A percentile compares a stretch with the other conserved stretches of the same genome.
These are phyloP conservation scores for Ophiostoma quercus DNA, from an alignment of 2,329 filamentous ascomycete genomes.

Conservation along the genomic window DNA sequence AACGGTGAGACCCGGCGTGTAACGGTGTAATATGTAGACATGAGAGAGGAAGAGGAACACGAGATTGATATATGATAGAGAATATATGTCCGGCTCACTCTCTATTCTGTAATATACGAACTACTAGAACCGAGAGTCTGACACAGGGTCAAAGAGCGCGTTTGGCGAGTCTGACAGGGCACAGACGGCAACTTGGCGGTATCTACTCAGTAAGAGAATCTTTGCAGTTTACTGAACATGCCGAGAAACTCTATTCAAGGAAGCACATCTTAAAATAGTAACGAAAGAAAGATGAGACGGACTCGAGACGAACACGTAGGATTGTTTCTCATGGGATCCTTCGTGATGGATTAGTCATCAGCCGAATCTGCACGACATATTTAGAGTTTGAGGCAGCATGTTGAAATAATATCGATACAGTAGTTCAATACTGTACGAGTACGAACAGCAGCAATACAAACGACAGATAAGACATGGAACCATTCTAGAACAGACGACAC, in stretches of 20 bases:
- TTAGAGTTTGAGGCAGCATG: not conserved
- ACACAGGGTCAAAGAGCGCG: not conserved
- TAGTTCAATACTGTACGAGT: not conserved
- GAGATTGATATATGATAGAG: not conserved
- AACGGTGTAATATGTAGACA: not conserved
- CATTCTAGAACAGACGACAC: conserved; percentile 8
- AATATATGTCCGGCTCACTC: not conserved
- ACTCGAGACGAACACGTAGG: conserved; percentile 4
- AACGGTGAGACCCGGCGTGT: conserved; percentile 7
- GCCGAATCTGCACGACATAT: not conserved
- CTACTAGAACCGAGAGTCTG: not conserved
- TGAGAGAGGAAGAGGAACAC: too few relatives aligned
- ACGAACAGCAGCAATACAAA: not conserved
- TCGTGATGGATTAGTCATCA: not conserved
- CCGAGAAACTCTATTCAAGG: not conserved
- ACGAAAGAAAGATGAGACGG: not conserved
- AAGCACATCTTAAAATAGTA: not conserved
- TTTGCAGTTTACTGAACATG: too few relatives aligned
- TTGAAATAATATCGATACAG: not conserved
- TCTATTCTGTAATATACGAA: not conserved
- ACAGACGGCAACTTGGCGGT: not conserved
- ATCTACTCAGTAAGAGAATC: too few relatives aligned
- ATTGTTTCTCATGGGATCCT: not conserved
- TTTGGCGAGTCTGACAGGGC: not conserved
- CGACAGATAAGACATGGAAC: not conserved